A percentile compares a stretch with the other conserved stretches of the same genome.
Evolutionary conservation across 345 rosid species (phyloP).

Genomic region (Rhodamnia rubescens): DNA sequence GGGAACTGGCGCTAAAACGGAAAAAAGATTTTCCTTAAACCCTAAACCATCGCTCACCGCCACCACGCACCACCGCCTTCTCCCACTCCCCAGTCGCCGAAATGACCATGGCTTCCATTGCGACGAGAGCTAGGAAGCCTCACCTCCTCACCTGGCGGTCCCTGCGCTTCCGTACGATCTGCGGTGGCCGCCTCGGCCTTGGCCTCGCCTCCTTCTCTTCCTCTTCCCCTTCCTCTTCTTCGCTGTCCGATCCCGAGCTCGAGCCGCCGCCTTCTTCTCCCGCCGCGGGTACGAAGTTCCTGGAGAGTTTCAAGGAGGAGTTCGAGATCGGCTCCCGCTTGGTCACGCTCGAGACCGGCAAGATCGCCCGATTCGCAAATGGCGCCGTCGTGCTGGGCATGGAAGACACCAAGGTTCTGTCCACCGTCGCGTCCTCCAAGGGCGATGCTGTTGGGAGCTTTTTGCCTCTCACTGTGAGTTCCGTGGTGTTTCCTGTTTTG

Average conservation of each 20-base stretch:
- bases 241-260: constrained; percentile 20
- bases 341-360: constrained; percentile 77
- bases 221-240: constrained; percentile 9
- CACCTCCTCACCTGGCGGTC: constrained; percentile 48
- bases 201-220: constrained; percentile 28
- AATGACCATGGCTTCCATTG: constrained; percentile 39
- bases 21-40: constrained; percentile 11
- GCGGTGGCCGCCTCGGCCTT: constrained; percentile 48
- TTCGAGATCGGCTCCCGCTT: constrained; percentile 74
- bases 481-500: not conserved
- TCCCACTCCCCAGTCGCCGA: not conserved
- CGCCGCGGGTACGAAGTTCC: constrained; percentile 44
- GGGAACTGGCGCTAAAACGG: not conserved
- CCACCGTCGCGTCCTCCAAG: constrained; percentile 67
- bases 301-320: constrained; percentile 69
- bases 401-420: constrained; percentile 69
- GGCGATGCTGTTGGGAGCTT: constrained; percentile 55
- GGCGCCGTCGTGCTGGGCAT: constrained; percentile 74
- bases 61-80: not conserved
- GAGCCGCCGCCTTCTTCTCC: constrained; percentile 9
- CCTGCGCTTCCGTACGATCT: constrained; percentile 38
- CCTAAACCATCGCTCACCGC: constrained; percentile 11
- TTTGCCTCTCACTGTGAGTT: constrained; percentile 77
- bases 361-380: constrained; percentile 81
- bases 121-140: constrained; percentile 36